Conservation (phyloP, 345 rosid species). For the Stellera chamaejasme region DNA sequence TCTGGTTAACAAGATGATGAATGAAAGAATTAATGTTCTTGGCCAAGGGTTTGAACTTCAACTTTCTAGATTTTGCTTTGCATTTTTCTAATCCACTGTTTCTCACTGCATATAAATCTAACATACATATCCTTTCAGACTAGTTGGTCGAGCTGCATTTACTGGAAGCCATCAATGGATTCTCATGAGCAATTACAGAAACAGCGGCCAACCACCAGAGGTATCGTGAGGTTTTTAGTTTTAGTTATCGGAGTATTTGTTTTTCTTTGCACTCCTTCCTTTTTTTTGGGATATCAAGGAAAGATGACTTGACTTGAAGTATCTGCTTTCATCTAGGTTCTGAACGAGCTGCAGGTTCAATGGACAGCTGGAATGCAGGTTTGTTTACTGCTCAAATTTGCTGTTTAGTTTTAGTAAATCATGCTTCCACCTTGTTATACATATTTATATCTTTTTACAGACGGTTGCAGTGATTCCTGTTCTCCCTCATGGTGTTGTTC, state of each 20-base stretch:
- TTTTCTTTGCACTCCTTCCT: not conserved
- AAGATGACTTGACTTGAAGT: slow-evolving; percentile 7
- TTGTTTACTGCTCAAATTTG: slow-evolving; percentile 14
- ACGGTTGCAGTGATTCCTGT: slow-evolving; percentile 82
- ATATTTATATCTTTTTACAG: slow-evolving; percentile 29
- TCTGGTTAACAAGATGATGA: slow-evolving; percentile 76
- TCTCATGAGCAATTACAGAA: slow-evolving; percentile 42
- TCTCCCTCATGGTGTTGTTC: slow-evolving; percentile 81
- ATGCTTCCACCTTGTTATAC: slow-evolving; percentile 11
- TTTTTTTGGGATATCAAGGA: not conserved
- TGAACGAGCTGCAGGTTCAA: slow-evolving; percentile 66
- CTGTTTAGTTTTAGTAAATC: not conserved
- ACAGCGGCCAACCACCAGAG: slow-evolving; percentile 65
- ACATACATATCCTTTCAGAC: slow-evolving; percentile 33
- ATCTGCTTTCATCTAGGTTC: slow-evolving; percentile 38
- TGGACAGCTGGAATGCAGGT: slow-evolving; percentile 95
- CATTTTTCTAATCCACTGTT: not conserved
- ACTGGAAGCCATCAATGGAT: slow-evolving; percentile 87
- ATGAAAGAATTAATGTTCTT: slow-evolving; percentile 57
- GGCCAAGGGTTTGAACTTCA: slow-evolving; percentile 75
- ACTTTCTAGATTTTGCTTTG: not conserved
- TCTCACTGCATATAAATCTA: not conserved
- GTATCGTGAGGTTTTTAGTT: slow-evolving; percentile 19
- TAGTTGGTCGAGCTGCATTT: slow-evolving; percentile 88
- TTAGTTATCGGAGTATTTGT: not conserved